Conservation (phyloP, 2,329 filamentous ascomycete species). For the Stemphylium vesicarium region DNA sequence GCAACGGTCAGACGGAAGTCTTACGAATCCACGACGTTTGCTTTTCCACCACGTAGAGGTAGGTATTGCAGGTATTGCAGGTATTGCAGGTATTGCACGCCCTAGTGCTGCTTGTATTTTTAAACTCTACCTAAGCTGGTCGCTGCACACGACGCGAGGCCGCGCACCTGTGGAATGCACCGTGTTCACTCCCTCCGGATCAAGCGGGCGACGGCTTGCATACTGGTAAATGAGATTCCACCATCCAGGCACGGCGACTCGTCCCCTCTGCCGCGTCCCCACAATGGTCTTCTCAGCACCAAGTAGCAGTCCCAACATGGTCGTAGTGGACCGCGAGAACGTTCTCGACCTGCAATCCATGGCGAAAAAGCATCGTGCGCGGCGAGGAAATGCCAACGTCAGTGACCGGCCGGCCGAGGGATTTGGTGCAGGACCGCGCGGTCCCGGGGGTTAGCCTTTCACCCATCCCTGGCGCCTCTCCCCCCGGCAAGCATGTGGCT, state of each 20-base stretch:
- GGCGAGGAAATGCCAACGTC: slow-evolving; percentile 3
- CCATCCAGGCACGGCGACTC: not conserved
- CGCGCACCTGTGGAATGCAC: slow-evolving; percentile 3
- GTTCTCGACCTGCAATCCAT: slow-evolving; percentile 9
- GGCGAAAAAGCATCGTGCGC: slow-evolving; percentile 7
- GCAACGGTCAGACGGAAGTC: not conserved
- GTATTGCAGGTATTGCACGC: no score
- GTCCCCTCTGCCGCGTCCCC: slow-evolving; percentile 1
- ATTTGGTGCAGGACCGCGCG: slow-evolving; percentile 10
- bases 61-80: no score
- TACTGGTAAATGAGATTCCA: slow-evolving; percentile 9
- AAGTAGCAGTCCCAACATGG: slow-evolving; percentile 3
- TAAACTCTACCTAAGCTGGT: no score
- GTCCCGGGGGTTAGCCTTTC: slow-evolving; percentile 3
- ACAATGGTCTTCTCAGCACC: not conserved
- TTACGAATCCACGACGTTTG: not conserved
- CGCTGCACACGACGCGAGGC: not conserved
- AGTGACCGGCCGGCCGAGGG: slow-evolving; percentile 1
- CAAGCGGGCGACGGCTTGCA: slow-evolving; percentile 1
- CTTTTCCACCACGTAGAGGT: no score
- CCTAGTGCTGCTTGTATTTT: no score
- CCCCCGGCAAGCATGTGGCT: slow-evolving; percentile 7
- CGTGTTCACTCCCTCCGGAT: slow-evolving; percentile 2
- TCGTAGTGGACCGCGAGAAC: slow-evolving; percentile 4
- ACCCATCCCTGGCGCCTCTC: not conserved